Conservation (phyloP, 2,329 filamentous ascomycete genomes). For the Ambrosiella cleistominuta region DNA sequence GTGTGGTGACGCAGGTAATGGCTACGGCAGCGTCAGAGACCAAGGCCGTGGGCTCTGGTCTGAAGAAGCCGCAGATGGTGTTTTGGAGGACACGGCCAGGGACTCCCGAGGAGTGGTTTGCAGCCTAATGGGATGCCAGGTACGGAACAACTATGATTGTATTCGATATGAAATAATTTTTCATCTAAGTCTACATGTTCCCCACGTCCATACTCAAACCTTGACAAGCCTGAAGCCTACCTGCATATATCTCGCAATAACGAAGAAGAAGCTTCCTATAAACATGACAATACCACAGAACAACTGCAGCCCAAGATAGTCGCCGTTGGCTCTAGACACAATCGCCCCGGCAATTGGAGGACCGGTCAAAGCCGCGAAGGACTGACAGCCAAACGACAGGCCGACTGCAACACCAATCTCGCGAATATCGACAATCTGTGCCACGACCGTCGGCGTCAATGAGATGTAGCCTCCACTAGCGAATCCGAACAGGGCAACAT, state of each 20-base stretch:
- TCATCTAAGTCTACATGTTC: too few species aligned
- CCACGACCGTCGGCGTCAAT: constrained; percentile 44
- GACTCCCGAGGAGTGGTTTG: too few species aligned
- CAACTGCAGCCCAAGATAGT: constrained; percentile 42
- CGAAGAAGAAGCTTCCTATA: constrained; percentile 17
- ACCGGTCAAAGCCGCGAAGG: constrained; percentile 47
- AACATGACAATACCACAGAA: constrained; percentile 41
- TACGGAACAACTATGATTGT: too few species aligned
- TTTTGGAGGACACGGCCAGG: too few species aligned
- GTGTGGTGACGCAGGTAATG: too few species aligned
- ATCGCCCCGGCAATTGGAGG: constrained; percentile 51
- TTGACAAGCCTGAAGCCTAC: constrained; percentile 21
- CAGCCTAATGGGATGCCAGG: too few species aligned
- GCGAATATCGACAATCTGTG: constrained; percentile 51
- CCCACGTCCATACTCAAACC: constrained; percentile 16
- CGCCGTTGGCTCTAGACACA: constrained; percentile 31
- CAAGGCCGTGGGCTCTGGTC: too few species aligned
- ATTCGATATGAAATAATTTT: too few species aligned
- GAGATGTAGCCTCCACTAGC: constrained; percentile 48
- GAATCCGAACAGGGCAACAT: constrained; percentile 52
- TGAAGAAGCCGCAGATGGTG: too few species aligned
- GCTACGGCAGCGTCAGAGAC: too few species aligned
- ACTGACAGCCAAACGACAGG: constrained; percentile 41
- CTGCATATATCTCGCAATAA: constrained; percentile 20
- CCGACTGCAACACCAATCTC: constrained; percentile 54